These are phyloP conservation scores for Ceratobasidium sp. DNA, from an alignment of 1,284 basidiomycete species.

Conservation along the genomic window DNA sequence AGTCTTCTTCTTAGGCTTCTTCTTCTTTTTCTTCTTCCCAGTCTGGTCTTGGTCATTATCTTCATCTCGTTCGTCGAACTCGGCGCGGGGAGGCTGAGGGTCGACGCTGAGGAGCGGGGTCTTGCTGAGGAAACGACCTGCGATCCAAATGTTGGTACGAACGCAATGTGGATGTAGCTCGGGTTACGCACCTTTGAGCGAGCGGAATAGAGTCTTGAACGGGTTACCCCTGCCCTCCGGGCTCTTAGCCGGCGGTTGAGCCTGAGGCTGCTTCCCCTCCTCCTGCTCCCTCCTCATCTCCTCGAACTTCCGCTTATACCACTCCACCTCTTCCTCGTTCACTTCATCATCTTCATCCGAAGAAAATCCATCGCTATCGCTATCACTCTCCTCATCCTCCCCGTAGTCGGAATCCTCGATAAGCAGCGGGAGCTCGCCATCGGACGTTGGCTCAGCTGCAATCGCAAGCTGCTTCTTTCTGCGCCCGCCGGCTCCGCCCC, in stretches of 20 bases:
- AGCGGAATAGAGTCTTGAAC: constrained; percentile 33
- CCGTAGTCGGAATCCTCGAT: constrained; percentile 11
- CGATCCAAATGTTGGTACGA: neutral
- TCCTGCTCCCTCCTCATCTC: constrained; percentile 9
- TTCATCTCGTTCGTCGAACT: constrained; percentile 33
- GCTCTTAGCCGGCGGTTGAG: constrained; percentile 8
- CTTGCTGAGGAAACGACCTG: constrained; percentile 42
- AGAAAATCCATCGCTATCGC: constrained; percentile 24
- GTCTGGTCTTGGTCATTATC: constrained; percentile 20
- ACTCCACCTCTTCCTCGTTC: neutral
- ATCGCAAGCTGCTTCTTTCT: constrained; percentile 17
- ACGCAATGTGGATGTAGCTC: neutral
- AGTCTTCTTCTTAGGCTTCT: constrained; percentile 47
- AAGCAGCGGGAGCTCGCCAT: constrained; percentile 16
- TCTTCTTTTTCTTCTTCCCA: constrained; percentile 31
- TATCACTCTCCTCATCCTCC: neutral
- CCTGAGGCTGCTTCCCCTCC: neutral
- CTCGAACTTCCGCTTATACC: neutral
- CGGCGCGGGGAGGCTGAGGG: neutral
- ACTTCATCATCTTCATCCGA: constrained; percentile 13
- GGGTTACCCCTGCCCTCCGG: constrained; percentile 12
- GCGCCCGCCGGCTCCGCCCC: constrained; percentile 4
- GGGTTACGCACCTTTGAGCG: constrained; percentile 27
- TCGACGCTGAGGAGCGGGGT: constrained; percentile 34
- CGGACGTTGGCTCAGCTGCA: constrained; percentile 21